Conservation (phyloP, 306 rosid genomes). For the Malus fusca region DNA sequence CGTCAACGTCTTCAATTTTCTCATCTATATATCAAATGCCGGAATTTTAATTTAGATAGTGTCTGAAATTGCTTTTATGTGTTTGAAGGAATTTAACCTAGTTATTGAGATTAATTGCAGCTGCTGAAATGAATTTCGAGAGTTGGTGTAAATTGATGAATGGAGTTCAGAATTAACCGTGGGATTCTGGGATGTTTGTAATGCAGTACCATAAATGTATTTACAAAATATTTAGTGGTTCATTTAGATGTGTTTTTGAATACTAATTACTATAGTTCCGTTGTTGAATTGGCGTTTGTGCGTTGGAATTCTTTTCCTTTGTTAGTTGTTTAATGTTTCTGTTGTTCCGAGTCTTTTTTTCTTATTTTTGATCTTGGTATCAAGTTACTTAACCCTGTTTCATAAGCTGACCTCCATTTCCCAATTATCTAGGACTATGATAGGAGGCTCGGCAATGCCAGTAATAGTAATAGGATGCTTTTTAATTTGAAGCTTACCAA, state of each 20-base stretch:
- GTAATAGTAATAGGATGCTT: background rate
- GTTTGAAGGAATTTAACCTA: constrained; percentile 7
- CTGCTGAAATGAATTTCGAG: constrained; percentile 15
- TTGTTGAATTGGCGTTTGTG: background rate
- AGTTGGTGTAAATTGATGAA: background rate
- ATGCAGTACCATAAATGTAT: background rate
- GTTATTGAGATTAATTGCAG: constrained; percentile 8
- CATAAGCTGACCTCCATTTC: background rate
- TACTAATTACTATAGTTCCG: background rate
- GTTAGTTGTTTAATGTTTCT: background rate
- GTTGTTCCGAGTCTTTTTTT: background rate
- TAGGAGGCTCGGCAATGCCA: background rate
- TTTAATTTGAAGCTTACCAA: background rate
- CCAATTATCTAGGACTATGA: background rate
- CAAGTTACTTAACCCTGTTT: background rate
- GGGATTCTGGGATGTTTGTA: background rate
- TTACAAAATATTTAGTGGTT: background rate
- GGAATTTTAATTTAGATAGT: background rate
- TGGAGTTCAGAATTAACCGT: constrained; percentile 2
- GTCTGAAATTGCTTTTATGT: constrained; percentile 2
- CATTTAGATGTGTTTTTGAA: background rate
- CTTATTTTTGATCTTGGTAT: background rate
- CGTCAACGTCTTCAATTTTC: constrained; percentile 23
- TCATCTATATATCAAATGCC: background rate
- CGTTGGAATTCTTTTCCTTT: background rate